These are phyloP conservation scores for Lanmaoa pseudosensibilis DNA, from an alignment of 768 basidiomycete genomes.

Conservation along the genomic window DNA sequence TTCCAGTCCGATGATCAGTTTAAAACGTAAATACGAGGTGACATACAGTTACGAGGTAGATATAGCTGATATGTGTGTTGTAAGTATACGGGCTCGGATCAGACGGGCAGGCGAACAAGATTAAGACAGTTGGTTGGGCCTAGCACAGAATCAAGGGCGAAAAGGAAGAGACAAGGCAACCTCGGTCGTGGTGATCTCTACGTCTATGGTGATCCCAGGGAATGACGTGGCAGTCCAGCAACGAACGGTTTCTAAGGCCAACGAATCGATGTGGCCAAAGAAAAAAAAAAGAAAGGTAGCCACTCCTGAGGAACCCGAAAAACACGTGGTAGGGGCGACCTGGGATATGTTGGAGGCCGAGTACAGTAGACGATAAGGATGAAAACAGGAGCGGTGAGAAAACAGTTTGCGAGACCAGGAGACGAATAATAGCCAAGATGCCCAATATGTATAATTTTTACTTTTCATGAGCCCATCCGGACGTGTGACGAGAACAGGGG, in stretches of 20 bases:
- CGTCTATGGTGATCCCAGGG: conserved; percentile 15
- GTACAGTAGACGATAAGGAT: conserved; percentile 6
- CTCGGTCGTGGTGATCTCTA: conserved; percentile 17
- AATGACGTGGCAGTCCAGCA: conserved; percentile 11
- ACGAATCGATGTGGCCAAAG: conserved; percentile 6
- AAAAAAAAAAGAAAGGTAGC: neutral
- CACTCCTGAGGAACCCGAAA: conserved; percentile 6
- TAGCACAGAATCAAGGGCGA: neutral
- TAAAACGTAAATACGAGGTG: conserved; percentile 15
- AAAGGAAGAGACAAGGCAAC: neutral
- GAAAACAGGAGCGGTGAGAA: conserved; percentile 13
- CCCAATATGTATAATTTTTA: conserved; percentile 40
- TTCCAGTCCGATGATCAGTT: neutral
- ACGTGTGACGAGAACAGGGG: neutral
- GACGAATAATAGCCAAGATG: conserved; percentile 30
- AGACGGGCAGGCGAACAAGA: conserved; percentile 16
- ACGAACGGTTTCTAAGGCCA: neutral
- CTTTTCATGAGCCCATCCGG: conserved; percentile 23
- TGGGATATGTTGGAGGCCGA: conserved; percentile 37
- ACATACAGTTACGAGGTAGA: conserved; percentile 29
- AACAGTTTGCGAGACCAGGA: conserved; percentile 5
- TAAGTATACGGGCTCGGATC: conserved; percentile 17
- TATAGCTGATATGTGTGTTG: conserved; percentile 18
- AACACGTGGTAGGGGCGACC: conserved; percentile 20
- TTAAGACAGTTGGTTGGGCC: conserved; percentile 16